A percentile compares a stretch with the other conserved stretches of the same genome.
Evolutionary conservation across 2,329 filamentous ascomycete species (phyloP).

Genomic region (Boeremia exigua): DNA sequence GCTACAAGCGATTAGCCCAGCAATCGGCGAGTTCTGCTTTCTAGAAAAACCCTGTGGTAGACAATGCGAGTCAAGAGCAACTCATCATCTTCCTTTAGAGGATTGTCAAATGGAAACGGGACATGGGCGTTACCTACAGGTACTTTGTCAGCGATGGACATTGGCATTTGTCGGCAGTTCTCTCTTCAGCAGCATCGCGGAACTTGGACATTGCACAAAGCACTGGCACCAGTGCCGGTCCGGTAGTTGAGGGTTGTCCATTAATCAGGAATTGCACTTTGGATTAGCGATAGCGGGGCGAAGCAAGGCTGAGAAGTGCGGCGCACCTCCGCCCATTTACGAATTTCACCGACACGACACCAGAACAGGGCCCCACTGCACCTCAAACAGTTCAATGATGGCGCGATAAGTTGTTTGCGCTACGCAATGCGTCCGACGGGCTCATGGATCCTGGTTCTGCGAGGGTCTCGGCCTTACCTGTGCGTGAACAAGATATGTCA

Average conservation of each 20-base stretch:
- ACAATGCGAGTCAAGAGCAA: too few relatives aligned
- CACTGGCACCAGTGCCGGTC: background rate
- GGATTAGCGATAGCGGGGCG: background rate
- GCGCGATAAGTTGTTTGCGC: constrained; percentile 9
- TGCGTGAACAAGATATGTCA: background rate
- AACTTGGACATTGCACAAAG: background rate
- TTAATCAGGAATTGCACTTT: background rate
- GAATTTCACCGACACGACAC: background rate
- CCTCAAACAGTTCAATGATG: background rate
- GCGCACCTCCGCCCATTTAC: constrained; percentile 7
- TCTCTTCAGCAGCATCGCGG: background rate
- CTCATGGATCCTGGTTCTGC: background rate
- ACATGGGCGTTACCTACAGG: too few relatives aligned
- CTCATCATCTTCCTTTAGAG: too few relatives aligned
- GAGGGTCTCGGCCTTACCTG: background rate
- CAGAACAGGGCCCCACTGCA: background rate
- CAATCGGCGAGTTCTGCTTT: too few relatives aligned
- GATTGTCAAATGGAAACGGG: too few relatives aligned
- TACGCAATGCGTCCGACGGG: background rate
- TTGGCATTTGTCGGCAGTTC: too few relatives aligned
- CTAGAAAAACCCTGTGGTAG: too few relatives aligned
- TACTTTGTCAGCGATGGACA: too few relatives aligned
- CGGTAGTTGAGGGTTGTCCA: background rate
- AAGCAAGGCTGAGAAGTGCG: background rate
- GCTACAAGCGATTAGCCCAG: too few relatives aligned